A percentile compares a stretch with the other conserved stretches of the same genome.
phyloP scores from a whole-genome alignment of 2,329 filamentous ascomycete genomes.

The Aspergillus neoniger region DNA sequence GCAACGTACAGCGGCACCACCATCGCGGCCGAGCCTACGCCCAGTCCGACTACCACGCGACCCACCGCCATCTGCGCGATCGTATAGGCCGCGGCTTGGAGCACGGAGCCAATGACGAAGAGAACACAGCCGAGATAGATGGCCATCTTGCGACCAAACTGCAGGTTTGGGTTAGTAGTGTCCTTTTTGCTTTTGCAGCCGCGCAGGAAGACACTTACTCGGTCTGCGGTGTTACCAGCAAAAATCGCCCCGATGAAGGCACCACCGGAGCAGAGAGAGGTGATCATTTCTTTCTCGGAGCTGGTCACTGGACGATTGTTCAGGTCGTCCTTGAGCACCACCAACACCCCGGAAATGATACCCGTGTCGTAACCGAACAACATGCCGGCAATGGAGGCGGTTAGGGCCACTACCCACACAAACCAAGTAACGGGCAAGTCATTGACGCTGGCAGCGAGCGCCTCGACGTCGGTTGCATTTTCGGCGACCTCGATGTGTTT shows the following conservation, averaged over 20 bases:
- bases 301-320: slow-evolving; percentile 41
- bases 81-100: slow-evolving; percentile 40
- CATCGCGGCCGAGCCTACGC: slow-evolving; percentile 54
- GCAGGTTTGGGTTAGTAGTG: slow-evolving; percentile 28
- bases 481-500: slow-evolving; percentile 16
- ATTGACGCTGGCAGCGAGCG: slow-evolving; percentile 30
- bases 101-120: slow-evolving; percentile 42
- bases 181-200: neutral
- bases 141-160: slow-evolving; percentile 43
- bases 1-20: slow-evolving; percentile 52
- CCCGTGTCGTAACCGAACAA: slow-evolving; percentile 51
- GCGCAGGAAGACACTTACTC: slow-evolving; percentile 27
- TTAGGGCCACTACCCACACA: slow-evolving; percentile 42
- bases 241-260: slow-evolving; percentile 49
- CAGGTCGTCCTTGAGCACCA: slow-evolving; percentile 39
- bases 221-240: slow-evolving; percentile 41
- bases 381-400: slow-evolving; percentile 36
- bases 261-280: slow-evolving; percentile 54
- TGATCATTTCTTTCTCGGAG: slow-evolving; percentile 54
- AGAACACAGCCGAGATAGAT: slow-evolving; percentile 47
- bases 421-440: slow-evolving; percentile 41
- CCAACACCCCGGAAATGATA: slow-evolving; percentile 49
- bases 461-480: slow-evolving; percentile 8
- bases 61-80: slow-evolving; percentile 50
- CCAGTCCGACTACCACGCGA: slow-evolving; percentile 52